Evolutionary conservation across 163 green algal species (phyloP).

Genomic region (Chlorella variabilis): DNA sequence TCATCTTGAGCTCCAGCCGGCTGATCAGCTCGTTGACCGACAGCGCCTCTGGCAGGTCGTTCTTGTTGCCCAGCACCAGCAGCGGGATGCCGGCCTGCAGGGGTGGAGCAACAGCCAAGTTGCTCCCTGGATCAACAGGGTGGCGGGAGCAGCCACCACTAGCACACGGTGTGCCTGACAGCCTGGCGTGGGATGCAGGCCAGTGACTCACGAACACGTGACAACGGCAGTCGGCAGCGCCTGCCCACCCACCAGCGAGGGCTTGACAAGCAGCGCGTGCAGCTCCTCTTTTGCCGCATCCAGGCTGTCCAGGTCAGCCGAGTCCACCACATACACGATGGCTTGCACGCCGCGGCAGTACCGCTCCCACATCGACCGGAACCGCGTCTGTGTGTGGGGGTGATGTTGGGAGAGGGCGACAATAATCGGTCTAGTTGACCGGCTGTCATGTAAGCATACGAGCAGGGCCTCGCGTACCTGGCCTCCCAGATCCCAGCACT

Average conservation of each 20-base stretch:
- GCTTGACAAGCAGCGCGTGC: conserved; percentile 84
- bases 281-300: conserved; percentile 79
- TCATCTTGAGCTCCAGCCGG: conserved; percentile 79
- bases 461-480: conserved; percentile 57
- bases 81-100: conserved; percentile 81
- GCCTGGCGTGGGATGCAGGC: no score
- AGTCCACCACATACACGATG: conserved; percentile 97
- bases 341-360: conserved; percentile 97
- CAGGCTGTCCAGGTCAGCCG: conserved; percentile 83
- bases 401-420: neutral
- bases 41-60: conserved; percentile 89
- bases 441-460: no score
- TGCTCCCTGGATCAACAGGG: no score
- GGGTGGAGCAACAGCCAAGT: neutral
- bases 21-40: conserved; percentile 79
- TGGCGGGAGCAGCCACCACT: no score
- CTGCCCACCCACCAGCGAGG: conserved; percentile 72
- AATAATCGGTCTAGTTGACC: no score
- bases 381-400: conserved; percentile 77
- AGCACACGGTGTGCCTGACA: no score
- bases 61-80: conserved; percentile 99
- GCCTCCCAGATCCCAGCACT: conserved; percentile 98
- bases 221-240: no score
- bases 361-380: conserved; percentile 97
- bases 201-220: no score